Evolutionary conservation across 345 rosid species (phyloP).

Genomic region (Sisymbrium irio): DNA sequence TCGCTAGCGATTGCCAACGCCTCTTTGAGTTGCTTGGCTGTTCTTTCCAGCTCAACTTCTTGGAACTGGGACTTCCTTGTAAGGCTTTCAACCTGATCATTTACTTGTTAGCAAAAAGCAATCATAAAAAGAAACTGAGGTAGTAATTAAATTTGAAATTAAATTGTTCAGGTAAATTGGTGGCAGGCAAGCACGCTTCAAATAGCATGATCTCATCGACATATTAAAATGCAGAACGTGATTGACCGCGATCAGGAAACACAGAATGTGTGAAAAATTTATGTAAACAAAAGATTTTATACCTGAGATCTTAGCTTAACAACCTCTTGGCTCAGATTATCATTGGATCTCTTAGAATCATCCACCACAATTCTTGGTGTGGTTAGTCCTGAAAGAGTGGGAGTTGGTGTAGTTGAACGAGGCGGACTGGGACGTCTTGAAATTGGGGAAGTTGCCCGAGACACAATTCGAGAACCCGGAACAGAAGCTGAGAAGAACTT

Average conservation of each 20-base stretch:
- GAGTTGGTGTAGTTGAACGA: conserved; percentile 97
- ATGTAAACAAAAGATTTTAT: background rate
- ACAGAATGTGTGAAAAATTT: background rate
- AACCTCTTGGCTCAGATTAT: conserved; percentile 83
- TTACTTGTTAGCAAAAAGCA: conserved; percentile 23
- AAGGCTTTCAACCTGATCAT: conserved; percentile 78
- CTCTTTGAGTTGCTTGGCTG: conserved; percentile 83
- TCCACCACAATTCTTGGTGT: conserved; percentile 73
- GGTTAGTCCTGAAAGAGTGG: conserved; percentile 84
- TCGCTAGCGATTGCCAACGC: conserved; percentile 80
- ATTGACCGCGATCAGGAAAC: background rate
- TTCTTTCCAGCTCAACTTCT: conserved; percentile 88
- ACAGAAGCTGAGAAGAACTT: conserved; percentile 98
- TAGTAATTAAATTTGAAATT: background rate
- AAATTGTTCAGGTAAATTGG: background rate
- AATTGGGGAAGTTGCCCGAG: conserved; percentile 98
- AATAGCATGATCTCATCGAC: conserved; percentile 5
- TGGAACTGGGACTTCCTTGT: conserved; percentile 77
- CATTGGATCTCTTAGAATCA: conserved; percentile 76
- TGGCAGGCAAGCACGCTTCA: background rate
- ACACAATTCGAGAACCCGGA: conserved; percentile 97
- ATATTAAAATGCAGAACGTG: background rate
- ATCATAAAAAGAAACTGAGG: conserved; percentile 17
- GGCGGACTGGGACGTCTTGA: conserved; percentile 95
- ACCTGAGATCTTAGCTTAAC: conserved; percentile 90